A percentile compares a stretch with the other conserved stretches of the same genome.
These are phyloP conservation scores for Penicillium flavigenum DNA, from an alignment of 495 filamentous ascomycete genomes.

Conservation along the genomic window DNA sequence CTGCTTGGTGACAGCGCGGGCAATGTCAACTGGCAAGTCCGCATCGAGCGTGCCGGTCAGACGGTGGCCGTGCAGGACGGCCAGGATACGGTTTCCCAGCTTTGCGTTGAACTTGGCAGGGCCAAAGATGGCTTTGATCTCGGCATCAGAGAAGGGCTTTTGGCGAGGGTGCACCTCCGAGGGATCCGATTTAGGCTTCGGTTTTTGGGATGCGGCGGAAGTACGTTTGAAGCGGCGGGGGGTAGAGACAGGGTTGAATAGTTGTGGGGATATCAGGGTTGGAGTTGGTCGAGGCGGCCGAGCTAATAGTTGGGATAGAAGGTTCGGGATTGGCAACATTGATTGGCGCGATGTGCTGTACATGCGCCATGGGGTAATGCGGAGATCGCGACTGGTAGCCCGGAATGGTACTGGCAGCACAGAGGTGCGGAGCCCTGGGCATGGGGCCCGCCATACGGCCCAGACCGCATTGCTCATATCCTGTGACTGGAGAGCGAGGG, in stretches of 20 bases:
- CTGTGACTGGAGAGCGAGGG: slow-evolving; percentile 23
- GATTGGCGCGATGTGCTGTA: slow-evolving; percentile 22
- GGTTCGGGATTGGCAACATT: slow-evolving; percentile 6
- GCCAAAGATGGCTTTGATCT: slow-evolving; percentile 66
- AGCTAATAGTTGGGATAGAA: neutral
- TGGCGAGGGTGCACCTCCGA: slow-evolving; percentile 14
- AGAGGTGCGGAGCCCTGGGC: slow-evolving; percentile 39
- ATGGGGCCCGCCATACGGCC: slow-evolving; percentile 47
- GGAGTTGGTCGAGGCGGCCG: neutral
- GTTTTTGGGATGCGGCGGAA: slow-evolving; percentile 9
- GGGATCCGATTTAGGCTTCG: slow-evolving; percentile 10
- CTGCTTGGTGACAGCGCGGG: slow-evolving; percentile 39
- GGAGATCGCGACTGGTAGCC: slow-evolving; percentile 19
- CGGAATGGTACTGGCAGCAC: slow-evolving; percentile 23
- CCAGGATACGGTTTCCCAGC: slow-evolving; percentile 64
- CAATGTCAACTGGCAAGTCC: slow-evolving; percentile 41
- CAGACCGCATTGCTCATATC: slow-evolving; percentile 52
- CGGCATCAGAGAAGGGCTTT: slow-evolving; percentile 45
- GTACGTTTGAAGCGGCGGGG: slow-evolving; percentile 29
- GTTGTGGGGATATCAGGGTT: neutral
- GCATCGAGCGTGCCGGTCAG: slow-evolving; percentile 71
- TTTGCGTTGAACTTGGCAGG: slow-evolving; percentile 41
- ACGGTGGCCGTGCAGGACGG: slow-evolving; percentile 70
- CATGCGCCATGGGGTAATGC: slow-evolving; percentile 24
- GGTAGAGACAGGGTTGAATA: neutral